Conservation (phyloP, 2,329 filamentous ascomycete species). For the Exophiala sp. region DNA sequence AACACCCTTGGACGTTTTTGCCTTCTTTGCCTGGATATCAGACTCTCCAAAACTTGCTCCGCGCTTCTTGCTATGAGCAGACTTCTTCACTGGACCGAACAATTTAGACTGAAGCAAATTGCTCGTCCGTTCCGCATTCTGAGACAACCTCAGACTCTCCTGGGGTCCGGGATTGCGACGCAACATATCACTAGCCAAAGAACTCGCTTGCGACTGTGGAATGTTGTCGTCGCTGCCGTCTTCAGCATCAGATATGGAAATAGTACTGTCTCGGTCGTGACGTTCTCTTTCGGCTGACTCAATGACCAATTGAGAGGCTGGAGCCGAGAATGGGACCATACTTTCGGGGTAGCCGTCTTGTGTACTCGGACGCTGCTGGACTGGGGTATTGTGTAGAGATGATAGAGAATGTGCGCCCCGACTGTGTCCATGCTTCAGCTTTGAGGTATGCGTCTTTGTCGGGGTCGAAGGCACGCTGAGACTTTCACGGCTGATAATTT, state of each 20-base stretch:
- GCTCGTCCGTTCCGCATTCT: slow-evolving; percentile 42
- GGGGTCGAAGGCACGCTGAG: slow-evolving; percentile 73
- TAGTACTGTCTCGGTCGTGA: slow-evolving; percentile 79
- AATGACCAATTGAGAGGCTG: slow-evolving; percentile 30
- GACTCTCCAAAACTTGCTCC: slow-evolving; percentile 38
- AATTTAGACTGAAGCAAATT: slow-evolving; percentile 59
- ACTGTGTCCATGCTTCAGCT: slow-evolving; percentile 60
- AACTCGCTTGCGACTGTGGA: slow-evolving; percentile 71
- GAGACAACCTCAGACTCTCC: slow-evolving; percentile 34
- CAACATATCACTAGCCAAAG: slow-evolving; percentile 71
- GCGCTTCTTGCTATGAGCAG: slow-evolving; percentile 42
- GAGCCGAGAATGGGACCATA: slow-evolving; percentile 29
- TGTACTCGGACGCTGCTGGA: slow-evolving; percentile 50
- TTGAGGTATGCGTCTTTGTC: slow-evolving; percentile 46
- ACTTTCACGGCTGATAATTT: slow-evolving; percentile 74
- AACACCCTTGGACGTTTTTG: slow-evolving; percentile 47
- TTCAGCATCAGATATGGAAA: slow-evolving; percentile 62
- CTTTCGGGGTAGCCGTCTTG: slow-evolving; percentile 37
- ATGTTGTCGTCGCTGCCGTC: slow-evolving; percentile 62
- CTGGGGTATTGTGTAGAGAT: slow-evolving; percentile 75
- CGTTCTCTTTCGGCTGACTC: slow-evolving; percentile 41
- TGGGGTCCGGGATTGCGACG: slow-evolving; percentile 52
- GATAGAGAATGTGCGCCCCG: slow-evolving; percentile 80
- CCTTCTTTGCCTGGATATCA: slow-evolving; percentile 47
- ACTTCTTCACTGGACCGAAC: slow-evolving; percentile 60